Percentiles rank a stretch among this genome's conserved stretches.
Conservation (phyloP, 495 filamentous ascomycete genomes). For the Aspergillus olivimuriae region DNA sequence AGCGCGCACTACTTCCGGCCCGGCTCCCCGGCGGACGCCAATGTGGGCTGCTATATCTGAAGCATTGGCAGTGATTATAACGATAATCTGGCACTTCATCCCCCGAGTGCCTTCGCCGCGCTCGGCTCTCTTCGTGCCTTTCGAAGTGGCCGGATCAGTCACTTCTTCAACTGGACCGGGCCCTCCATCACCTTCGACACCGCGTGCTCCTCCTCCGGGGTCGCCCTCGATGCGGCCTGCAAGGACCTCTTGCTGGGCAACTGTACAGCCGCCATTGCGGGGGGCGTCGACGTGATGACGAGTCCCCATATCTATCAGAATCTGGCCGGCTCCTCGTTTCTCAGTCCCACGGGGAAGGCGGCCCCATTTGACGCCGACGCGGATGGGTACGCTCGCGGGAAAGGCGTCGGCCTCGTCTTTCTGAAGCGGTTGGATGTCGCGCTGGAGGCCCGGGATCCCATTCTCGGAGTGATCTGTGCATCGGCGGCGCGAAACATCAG, state of each 20-base stretch:
- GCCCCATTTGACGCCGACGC: conserved; percentile 64
- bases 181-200: conserved; percentile 37
- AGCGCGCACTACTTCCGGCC: conserved; percentile 12
- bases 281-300: conserved; percentile 34
- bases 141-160: conserved; percentile 23
- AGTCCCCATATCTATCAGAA: conserved; percentile 23
- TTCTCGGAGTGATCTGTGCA: conserved; percentile 55
- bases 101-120: conserved; percentile 28
- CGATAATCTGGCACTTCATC: conserved; percentile 25
- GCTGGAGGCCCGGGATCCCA: conserved; percentile 51
- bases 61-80: conserved; percentile 36
- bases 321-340: conserved; percentile 24
- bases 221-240: conserved; percentile 32
- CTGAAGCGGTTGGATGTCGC: conserved; percentile 59
- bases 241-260: conserved; percentile 25
- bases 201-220: conserved; percentile 37
- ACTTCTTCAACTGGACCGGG: conserved; percentile 43
- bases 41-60: conserved; percentile 20
- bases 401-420: conserved; percentile 54
- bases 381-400: conserved; percentile 67
- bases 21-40: not conserved
- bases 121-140: conserved; percentile 25
- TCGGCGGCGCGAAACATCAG: no score
- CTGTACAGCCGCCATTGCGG: conserved; percentile 25
- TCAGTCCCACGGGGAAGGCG: conserved; percentile 41